Evolutionary conservation across 208 protist species (phyloP).

Genomic region (Naegleria fowleri): DNA sequence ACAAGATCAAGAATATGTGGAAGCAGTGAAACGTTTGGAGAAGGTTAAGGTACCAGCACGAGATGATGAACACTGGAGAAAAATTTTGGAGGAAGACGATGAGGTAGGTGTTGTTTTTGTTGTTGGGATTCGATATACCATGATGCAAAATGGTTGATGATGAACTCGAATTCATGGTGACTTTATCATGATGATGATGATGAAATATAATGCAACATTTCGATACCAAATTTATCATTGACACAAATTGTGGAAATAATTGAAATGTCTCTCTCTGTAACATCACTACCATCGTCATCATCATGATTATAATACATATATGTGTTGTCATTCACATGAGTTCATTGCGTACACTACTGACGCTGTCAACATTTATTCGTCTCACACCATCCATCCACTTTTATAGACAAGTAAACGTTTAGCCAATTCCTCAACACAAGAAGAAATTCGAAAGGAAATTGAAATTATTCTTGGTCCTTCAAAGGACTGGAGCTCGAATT

Average conservation of each 20-base stretch:
- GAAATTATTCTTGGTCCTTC: neutral
- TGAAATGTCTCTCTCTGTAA: too few relatives aligned
- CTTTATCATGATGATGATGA: too few relatives aligned
- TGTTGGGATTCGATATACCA: too few relatives aligned
- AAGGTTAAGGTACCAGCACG: neutral
- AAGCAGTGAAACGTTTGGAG: neutral
- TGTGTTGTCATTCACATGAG: neutral
- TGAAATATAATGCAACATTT: too few relatives aligned
- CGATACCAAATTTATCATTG: too few relatives aligned
- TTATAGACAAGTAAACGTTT: neutral
- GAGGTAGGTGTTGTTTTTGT: neutral
- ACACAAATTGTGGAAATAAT: too few relatives aligned
- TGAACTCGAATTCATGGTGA: too few relatives aligned
- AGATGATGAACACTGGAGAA: neutral
- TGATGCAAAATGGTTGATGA: too few relatives aligned
- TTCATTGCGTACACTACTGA: too few relatives aligned
- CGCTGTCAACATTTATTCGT: too few relatives aligned
- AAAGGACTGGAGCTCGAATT: neutral
- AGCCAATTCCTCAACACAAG: neutral
- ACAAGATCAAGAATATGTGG: neutral
- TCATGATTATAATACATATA: neutral
- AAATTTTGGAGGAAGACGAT: neutral
- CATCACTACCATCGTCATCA: neutral
- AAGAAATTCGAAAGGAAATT: constrained; percentile 4
- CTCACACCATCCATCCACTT: too few relatives aligned